Base-by-base conservation (phyloP, 2,329 filamentous ascomycete species). In the Colletotrichum sp. region DNA sequence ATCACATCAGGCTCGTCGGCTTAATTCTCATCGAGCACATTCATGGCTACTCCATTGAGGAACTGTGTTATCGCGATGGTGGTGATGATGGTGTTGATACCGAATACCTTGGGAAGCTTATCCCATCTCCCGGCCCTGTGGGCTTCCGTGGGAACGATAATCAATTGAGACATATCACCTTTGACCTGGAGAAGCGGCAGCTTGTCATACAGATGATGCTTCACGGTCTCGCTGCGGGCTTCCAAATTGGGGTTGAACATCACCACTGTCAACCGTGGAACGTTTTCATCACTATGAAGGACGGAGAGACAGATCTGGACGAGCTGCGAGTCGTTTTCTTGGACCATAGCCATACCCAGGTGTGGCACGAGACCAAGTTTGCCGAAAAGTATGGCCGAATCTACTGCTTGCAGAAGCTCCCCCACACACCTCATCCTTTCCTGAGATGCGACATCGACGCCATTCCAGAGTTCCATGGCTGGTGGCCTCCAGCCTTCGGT, bases 251-350 rank as follows among this genome's bases (percentile, higher is more conserved):
- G 6, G 25, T 65, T 22, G 25, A 22, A 16, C 63, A 65, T 25
- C 22, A 30, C 2, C 7, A 48, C n/a, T 11, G 27, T 9, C 82
- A 83, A 77, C 80, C 82, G 44, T 82, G 84, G 69, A 83, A 82
- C 13, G 77, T 82, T 74, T 28, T 44, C 4, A 28, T 65, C 34
- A 65, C 63, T n/a, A 27, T 16, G 22, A 12, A 22, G n/a, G 11
- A 27, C 60, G 12, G 19, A 12, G 11, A 25, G 13, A 12, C 16
- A 25, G 61, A 28, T 25, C 12, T 36, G 32, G 12, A n/a, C n/a
- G n/a, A 57, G 25, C 52, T 57, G 52, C 52, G 52, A 22, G 22
- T 57, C 52, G 52, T 57, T 57, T 13, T 57, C n/a, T 25, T 57
- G n/a, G 52, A 57, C 52, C 52, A 57, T 25, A 57, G n/a, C 16